Evolutionary conservation across 2,329 filamentous ascomycete genomes (phyloP).

Genomic region (Didymella lethalis): DNA sequence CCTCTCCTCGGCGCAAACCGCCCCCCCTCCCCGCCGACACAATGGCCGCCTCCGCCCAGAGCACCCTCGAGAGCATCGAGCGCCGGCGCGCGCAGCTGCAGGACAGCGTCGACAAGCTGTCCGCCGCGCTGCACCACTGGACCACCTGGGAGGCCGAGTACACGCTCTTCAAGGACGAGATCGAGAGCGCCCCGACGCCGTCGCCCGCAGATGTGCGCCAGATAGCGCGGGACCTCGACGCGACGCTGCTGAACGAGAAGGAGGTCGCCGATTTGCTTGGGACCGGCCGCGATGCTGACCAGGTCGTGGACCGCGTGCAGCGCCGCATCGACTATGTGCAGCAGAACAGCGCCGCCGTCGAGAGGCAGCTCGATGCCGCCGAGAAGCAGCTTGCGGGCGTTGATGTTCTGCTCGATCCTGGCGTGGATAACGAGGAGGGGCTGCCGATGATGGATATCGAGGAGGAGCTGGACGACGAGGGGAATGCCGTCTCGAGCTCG

Average conservation of each 20-base stretch:
- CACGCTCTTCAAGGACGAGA: constrained; percentile 84
- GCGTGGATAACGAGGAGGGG: constrained; percentile 70
- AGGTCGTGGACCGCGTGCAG: constrained; percentile 72
- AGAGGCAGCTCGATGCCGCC: constrained; percentile 73
- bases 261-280: constrained; percentile 66
- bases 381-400: constrained; percentile 73
- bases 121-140: constrained; percentile 83
- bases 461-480: constrained; percentile 90
- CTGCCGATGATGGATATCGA: constrained; percentile 88
- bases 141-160: constrained; percentile 91
- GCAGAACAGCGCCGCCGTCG: constrained; percentile 77
- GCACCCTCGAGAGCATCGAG: constrained; percentile 73
- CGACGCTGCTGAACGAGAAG: constrained; percentile 69
- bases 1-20: constrained; percentile 8
- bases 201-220: constrained; percentile 42
- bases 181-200: constrained; percentile 58
- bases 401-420: constrained; percentile 65
- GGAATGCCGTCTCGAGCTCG: constrained; percentile 73
- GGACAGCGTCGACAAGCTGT: constrained; percentile 75
- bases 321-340: constrained; percentile 89
- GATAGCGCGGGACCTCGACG: constrained; percentile 67
- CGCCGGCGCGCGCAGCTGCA: constrained; percentile 78
- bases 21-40: constrained; percentile 11
- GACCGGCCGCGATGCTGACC: constrained; percentile 62
- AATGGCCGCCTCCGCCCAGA: constrained; percentile 46